A percentile compares a stretch with the other conserved stretches of the same genome.
These are phyloP conservation scores for Clitopilus hobsonii DNA, from an alignment of 768 basidiomycete genomes.

Conservation along the genomic window DNA sequence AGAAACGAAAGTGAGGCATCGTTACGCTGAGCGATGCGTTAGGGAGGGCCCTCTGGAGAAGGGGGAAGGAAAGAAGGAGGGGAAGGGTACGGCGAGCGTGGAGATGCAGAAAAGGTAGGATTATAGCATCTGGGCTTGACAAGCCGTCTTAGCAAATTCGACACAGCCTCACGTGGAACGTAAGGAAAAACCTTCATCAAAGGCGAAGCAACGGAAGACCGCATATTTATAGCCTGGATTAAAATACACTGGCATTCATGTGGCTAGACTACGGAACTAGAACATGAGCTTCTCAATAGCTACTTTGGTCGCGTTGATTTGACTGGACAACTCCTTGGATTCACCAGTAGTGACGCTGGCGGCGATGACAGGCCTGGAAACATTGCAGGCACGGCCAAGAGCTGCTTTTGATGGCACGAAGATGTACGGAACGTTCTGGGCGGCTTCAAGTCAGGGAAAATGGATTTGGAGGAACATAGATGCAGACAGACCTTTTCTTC, in stretches of 20 bases:
- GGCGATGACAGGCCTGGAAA: slow-evolving; percentile 91
- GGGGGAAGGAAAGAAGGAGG: background rate
- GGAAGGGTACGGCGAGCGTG: background rate
- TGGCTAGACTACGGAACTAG: slow-evolving; percentile 16
- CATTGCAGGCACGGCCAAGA: slow-evolving; percentile 92
- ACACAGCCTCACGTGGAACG: background rate
- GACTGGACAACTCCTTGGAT: slow-evolving; percentile 82
- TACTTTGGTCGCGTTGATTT: slow-evolving; percentile 83
- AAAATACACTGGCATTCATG: background rate
- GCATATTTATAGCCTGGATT: too few species aligned
- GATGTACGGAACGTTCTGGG: slow-evolving; percentile 93
- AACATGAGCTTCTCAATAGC: slow-evolving; percentile 68
- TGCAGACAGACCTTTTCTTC: slow-evolving; percentile 83
- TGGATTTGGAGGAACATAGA: background rate
- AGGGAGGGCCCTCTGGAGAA: background rate
- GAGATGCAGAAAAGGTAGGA: background rate
- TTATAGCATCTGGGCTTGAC: background rate
- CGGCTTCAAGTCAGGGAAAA: slow-evolving; percentile 3
- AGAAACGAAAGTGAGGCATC: slow-evolving; percentile 18
- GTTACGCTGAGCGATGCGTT: slow-evolving; percentile 7
- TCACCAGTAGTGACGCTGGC: slow-evolving; percentile 97
- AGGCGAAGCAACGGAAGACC: background rate
- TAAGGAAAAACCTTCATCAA: background rate
- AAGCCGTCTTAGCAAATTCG: background rate
- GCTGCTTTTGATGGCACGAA: slow-evolving; percentile 96